Percentiles rank a stretch among this genome's conserved stretches.
Conservation (phyloP, 768 basidiomycete species). For the Mycena alexandri region DNA sequence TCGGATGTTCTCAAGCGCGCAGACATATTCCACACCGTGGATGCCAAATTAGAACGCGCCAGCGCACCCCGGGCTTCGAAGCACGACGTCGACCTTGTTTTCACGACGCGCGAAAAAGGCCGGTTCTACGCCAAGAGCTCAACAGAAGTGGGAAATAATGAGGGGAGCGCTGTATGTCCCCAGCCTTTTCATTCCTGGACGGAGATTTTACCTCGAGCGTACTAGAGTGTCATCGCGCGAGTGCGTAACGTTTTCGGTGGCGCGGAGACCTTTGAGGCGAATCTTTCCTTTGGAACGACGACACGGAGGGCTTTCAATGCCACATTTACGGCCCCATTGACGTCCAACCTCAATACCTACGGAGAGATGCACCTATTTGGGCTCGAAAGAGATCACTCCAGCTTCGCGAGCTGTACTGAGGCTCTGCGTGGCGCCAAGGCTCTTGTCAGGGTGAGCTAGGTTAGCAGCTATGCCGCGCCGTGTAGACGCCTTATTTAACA, state of each 20-base stretch:
- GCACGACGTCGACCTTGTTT: constrained; percentile 83
- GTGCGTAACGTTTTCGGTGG: constrained; percentile 93
- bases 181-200: neutral
- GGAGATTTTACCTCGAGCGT: constrained; percentile 11
- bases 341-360: constrained; percentile 70
- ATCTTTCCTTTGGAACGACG: constrained; percentile 86
- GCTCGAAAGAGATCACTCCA: constrained; percentile 83
- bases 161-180: constrained; percentile 88
- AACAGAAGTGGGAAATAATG: constrained; percentile 94
- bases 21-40: constrained; percentile 80
- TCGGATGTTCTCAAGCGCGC: constrained; percentile 76
- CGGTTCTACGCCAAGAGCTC: constrained; percentile 83
- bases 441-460: constrained; percentile 81
- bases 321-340: constrained; percentile 71
- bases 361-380: constrained; percentile 82
- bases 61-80: constrained; percentile 63
- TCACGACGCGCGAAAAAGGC: constrained; percentile 82
- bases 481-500: constrained; percentile 38
- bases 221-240: constrained; percentile 79
- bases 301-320: constrained; percentile 88
- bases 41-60: constrained; percentile 72
- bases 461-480: constrained; percentile 49
- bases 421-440: constrained; percentile 74
- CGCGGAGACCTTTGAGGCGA: constrained; percentile 89
- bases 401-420: constrained; percentile 80